A percentile compares a stretch with the other conserved stretches of the same genome.
Evolutionary conservation across 768 basidiomycete species (phyloP).

Genomic region (Amanita thiersii): DNA sequence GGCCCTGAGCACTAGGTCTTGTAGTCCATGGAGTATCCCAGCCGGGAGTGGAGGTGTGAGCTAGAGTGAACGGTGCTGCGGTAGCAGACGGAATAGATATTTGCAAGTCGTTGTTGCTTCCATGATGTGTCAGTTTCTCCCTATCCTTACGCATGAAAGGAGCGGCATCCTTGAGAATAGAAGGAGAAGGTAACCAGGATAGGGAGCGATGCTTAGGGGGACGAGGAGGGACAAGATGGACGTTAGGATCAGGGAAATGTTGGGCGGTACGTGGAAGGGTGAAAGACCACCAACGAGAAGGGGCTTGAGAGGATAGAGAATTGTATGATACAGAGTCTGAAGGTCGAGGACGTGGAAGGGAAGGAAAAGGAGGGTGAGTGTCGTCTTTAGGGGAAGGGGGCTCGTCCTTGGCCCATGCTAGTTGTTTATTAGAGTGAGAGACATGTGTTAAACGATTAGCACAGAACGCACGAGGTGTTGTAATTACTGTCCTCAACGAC

Average conservation of each 20-base stretch:
- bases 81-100: constrained; percentile 22
- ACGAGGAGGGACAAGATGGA: neutral
- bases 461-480: constrained; percentile 56
- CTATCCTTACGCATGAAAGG: constrained; percentile 27
- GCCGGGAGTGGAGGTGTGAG: constrained; percentile 51
- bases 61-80: constrained; percentile 39
- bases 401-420: constrained; percentile 83
- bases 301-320: constrained; percentile 33
- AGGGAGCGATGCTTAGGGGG: neutral
- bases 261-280: constrained; percentile 38
- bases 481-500: no score
- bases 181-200: constrained; percentile 39
- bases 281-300: constrained; percentile 71
- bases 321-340: constrained; percentile 48
- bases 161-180: constrained; percentile 26
- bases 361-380: constrained; percentile 23
- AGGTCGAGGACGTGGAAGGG: constrained; percentile 30
- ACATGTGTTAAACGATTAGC: constrained; percentile 4
- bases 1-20: constrained; percentile 31
- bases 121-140: constrained; percentile 19
- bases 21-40: constrained; percentile 68
- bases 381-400: constrained; percentile 55
- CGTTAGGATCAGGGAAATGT: neutral
- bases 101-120: constrained; percentile 7
- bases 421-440: constrained; percentile 6